Evolutionary conservation across 768 basidiomycete species (phyloP).

Genomic region (Nevesoporus exiguus): DNA sequence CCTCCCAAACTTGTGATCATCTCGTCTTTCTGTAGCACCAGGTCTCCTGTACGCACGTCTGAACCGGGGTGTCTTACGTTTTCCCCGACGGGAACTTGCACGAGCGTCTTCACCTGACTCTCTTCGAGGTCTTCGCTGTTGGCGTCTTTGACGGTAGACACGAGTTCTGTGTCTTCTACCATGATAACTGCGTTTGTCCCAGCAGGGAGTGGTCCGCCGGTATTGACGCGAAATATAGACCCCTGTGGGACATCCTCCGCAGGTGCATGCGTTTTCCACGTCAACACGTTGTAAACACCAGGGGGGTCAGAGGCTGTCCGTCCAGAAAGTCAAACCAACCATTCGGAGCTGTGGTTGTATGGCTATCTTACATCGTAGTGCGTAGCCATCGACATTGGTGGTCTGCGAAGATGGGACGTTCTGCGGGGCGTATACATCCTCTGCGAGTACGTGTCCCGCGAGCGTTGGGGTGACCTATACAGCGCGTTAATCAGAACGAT

Average conservation of each 20-base stretch:
- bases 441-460: slow-evolving; percentile 69
- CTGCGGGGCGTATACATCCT: slow-evolving; percentile 64
- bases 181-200: slow-evolving; percentile 82
- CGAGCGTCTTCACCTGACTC: slow-evolving; percentile 63
- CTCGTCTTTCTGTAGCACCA: slow-evolving; percentile 61
- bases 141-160: slow-evolving; percentile 44
- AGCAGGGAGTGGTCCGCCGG: slow-evolving; percentile 74
- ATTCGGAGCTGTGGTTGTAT: neutral
- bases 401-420: slow-evolving; percentile 63
- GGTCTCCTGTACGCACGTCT: slow-evolving; percentile 65
- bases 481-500: neutral
- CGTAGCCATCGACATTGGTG: slow-evolving; percentile 90
- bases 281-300: slow-evolving; percentile 66
- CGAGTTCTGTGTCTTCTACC: slow-evolving; percentile 87
- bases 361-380: slow-evolving; percentile 55
- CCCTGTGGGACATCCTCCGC: slow-evolving; percentile 40
- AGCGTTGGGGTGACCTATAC: slow-evolving; percentile 56
- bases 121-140: slow-evolving; percentile 57
- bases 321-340: neutral
- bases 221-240: slow-evolving; percentile 68
- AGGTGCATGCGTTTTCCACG: slow-evolving; percentile 41
- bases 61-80: slow-evolving; percentile 74
- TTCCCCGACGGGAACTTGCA: slow-evolving; percentile 57
- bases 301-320: slow-evolving; percentile 57
- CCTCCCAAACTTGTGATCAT: slow-evolving; percentile 66